A percentile compares a stretch with the other conserved stretches of the same genome.
phyloP scores from a whole-genome alignment of 116 monocot species.

The Papilionanthe hybrid region DNA sequence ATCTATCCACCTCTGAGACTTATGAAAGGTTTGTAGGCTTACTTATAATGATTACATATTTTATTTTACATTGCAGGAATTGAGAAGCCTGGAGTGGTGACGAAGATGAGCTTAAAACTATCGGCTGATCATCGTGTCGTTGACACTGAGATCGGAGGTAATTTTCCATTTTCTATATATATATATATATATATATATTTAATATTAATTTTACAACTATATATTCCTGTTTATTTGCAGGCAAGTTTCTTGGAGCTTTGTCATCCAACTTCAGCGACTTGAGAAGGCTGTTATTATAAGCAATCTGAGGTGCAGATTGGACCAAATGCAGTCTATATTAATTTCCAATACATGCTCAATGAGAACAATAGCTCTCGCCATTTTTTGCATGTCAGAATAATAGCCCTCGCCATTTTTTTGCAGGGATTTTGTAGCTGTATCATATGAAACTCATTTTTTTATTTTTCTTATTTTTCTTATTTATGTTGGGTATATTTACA shows the following conservation, averaged over 20 bases:
- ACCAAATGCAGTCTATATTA: neutral
- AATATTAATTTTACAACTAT: neutral
- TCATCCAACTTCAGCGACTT: constrained; percentile 50
- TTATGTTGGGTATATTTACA: no score
- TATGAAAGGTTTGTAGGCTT: neutral
- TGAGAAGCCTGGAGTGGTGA: constrained; percentile 64
- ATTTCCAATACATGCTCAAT: neutral
- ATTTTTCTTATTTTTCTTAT: no score
- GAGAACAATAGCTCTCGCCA: neutral
- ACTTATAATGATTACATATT: neutral
- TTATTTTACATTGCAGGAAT: constrained; percentile 40
- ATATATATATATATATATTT: no score
- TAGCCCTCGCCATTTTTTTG: neutral
- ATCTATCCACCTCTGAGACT: no score
- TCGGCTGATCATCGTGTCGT: constrained; percentile 94
- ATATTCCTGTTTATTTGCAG: constrained; percentile 29
- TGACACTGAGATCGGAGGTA: constrained; percentile 69
- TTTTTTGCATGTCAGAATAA: neutral
- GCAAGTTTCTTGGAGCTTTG: constrained; percentile 62
- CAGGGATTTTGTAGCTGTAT: neutral
- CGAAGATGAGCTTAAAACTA: constrained; percentile 83
- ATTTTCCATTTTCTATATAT: neutral
- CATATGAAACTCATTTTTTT: no score
- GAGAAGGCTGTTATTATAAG: constrained; percentile 57
- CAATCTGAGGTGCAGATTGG: neutral